These are phyloP conservation scores for Neophaeococcomyces mojaviensis DNA, from an alignment of 2,329 filamentous ascomycete species.

Conservation along the genomic window DNA sequence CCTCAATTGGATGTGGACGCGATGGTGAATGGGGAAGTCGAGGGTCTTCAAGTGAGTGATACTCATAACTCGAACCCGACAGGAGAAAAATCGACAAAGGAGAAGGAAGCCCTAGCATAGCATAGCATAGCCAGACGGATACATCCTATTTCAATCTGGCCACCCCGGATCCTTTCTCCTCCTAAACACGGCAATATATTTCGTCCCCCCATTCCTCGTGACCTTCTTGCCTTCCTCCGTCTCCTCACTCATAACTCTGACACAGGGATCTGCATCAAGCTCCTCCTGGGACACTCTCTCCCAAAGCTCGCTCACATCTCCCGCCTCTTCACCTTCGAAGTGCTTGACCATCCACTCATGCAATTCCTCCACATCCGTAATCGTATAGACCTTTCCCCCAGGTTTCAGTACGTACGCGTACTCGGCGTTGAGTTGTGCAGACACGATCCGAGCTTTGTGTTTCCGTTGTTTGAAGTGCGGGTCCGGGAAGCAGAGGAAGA, in stretches of 20 bases:
- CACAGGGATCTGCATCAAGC: conserved; percentile 51
- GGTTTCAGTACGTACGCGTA: conserved; percentile 82
- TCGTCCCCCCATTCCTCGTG: conserved; percentile 76
- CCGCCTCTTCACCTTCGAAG: conserved; percentile 44
- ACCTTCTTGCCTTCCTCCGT: conserved; percentile 99
- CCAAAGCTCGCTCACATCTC: conserved; percentile 77
- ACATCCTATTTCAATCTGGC: conserved; percentile 32
- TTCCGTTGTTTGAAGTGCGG: conserved; percentile 97
- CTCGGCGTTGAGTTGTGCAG: conserved; percentile 77
- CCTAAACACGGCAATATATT: conserved; percentile 83
- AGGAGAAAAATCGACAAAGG: not conserved
- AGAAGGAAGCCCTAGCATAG: not conserved
- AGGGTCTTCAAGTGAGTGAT: not conserved
- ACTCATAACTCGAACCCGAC: not conserved
- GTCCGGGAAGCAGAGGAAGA: conserved; percentile 97
- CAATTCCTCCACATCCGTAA: conserved; percentile 92
- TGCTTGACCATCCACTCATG: conserved; percentile 51
- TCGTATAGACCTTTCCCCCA: conserved; percentile 85
- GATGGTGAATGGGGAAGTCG: conserved; percentile 24
- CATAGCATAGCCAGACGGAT: too few relatives aligned
- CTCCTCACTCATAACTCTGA: conserved; percentile 60
- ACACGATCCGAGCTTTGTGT: conserved; percentile 94
- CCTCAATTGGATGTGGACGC: conserved; percentile 40
- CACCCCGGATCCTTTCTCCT: conserved; percentile 73
- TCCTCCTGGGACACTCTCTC: conserved; percentile 57